Evolutionary conservation across 1,284 basidiomycete genomes (phyloP).

Genomic region (Moniliophthora roreri): DNA sequence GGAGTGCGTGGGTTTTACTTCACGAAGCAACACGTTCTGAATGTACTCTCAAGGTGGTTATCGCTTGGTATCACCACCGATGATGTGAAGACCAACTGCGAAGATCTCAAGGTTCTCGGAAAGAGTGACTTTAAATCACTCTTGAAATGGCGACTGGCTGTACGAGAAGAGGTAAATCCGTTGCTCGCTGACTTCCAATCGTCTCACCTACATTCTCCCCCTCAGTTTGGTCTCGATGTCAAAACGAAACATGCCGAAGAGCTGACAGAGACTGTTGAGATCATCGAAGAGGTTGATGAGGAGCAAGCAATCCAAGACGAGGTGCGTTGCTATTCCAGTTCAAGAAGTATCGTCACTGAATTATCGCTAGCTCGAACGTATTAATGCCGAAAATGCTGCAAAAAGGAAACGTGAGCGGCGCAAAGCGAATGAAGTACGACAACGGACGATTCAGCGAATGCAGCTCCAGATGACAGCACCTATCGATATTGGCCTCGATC

Average conservation of each 20-base stretch:
- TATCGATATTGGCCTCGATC: conserved; percentile 92
- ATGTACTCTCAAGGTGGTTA: no score
- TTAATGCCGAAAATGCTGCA: conserved; percentile 77
- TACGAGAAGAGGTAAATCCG: conserved; percentile 75
- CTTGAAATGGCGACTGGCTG: conserved; percentile 86
- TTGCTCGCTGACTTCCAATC: not conserved
- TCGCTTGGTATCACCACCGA: conserved; percentile 70
- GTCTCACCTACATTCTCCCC: conserved; percentile 1
- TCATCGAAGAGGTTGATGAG: conserved; percentile 79
- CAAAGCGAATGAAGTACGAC: conserved; percentile 87
- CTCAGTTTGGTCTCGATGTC: conserved; percentile 77
- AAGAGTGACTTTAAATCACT: conserved; percentile 96
- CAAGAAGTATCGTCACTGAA: conserved; percentile 6
- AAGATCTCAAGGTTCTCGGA: conserved; percentile 95
- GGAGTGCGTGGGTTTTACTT: conserved; percentile 44
- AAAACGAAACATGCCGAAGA: conserved; percentile 75
- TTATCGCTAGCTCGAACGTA: conserved; percentile 68
- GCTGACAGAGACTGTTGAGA: conserved; percentile 73
- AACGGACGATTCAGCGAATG: conserved; percentile 89
- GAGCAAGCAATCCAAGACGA: conserved; percentile 88
- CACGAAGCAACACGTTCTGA: no score
- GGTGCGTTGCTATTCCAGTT: conserved; percentile 41
- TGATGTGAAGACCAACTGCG: conserved; percentile 82
- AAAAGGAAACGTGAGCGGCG: conserved; percentile 84
- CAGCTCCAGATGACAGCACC: conserved; percentile 98